These are phyloP conservation scores for Rhodotorula sp. DNA, from an alignment of 1,284 basidiomycete genomes.

Conservation along the genomic window DNA sequence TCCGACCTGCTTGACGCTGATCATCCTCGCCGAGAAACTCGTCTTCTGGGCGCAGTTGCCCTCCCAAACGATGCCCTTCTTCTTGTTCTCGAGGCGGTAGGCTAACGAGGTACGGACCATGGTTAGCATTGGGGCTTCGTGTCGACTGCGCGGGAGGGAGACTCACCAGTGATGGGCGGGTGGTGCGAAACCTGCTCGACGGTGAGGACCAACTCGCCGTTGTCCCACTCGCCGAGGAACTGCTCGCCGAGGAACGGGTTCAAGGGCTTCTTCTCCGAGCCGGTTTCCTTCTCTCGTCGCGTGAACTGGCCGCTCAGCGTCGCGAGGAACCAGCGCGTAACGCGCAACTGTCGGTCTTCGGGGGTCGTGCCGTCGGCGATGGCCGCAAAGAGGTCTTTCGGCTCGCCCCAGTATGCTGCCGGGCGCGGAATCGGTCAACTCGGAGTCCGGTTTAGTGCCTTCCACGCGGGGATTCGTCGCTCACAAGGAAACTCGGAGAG, in stretches of 20 bases:
- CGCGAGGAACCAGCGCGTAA: slow-evolving; percentile 88
- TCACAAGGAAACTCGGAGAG: slow-evolving; percentile 67
- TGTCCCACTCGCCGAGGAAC: slow-evolving; percentile 90
- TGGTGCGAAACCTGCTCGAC: slow-evolving; percentile 99
- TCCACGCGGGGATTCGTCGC: background rate
- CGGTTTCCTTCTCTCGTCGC: slow-evolving; percentile 51
- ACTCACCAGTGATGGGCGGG: slow-evolving; percentile 53
- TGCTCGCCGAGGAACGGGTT: slow-evolving; percentile 53
- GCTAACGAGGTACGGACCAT: slow-evolving; percentile 37
- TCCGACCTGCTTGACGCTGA: slow-evolving; percentile 91
- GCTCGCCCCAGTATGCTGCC: slow-evolving; percentile 28
- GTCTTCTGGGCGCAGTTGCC: slow-evolving; percentile 98
- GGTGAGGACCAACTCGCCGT: slow-evolving; percentile 77
- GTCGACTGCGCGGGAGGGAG: no score
- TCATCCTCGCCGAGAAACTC: slow-evolving; percentile 63
- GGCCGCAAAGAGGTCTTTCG: slow-evolving; percentile 53
- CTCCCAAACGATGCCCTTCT: slow-evolving; percentile 73
- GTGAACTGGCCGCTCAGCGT: slow-evolving; percentile 45
- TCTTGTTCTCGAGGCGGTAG: slow-evolving; percentile 74
- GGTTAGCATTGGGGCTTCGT: background rate
- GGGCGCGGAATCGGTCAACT: slow-evolving; percentile 56
- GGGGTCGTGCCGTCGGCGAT: slow-evolving; percentile 73
- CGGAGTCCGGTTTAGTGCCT: no score
- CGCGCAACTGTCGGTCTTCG: slow-evolving; percentile 69
- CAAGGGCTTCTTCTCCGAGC: slow-evolving; percentile 85